Conservation (phyloP, 805 yeast species). For the Vanderwaltozyma tropicalis region DNA sequence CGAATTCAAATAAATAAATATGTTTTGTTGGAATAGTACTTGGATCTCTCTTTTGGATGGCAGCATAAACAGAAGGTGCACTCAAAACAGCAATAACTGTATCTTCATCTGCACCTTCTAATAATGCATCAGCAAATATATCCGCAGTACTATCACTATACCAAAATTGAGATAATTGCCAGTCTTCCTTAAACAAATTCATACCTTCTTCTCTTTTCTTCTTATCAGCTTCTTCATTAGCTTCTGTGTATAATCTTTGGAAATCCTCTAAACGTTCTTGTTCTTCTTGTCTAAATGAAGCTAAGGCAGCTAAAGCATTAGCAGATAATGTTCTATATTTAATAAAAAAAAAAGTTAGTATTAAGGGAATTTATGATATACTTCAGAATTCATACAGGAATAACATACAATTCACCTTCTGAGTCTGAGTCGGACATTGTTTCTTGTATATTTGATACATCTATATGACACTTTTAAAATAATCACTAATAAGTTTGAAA, state of each 20-base stretch:
- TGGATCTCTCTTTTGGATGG: constrained; percentile 46
- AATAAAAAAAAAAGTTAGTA: not conserved
- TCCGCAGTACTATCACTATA: constrained; percentile 67
- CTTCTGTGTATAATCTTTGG: constrained; percentile 40
- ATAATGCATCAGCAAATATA: constrained; percentile 53
- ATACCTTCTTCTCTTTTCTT: constrained; percentile 39
- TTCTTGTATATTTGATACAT: not conserved
- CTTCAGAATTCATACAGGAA: not conserved
- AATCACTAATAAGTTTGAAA: too few relatives aligned
- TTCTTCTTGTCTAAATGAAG: constrained; percentile 61
- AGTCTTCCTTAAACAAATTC: constrained; percentile 75
- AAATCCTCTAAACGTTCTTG: constrained; percentile 45
- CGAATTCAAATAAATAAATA: constrained; percentile 70
- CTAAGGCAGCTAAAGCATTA: constrained; percentile 42
- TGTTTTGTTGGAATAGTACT: constrained; percentile 51
- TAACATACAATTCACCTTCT: constrained; percentile 16
- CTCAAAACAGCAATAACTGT: constrained; percentile 69
- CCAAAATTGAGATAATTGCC: constrained; percentile 95
- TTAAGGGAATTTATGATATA: not conserved
- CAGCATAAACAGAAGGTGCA: constrained; percentile 91
- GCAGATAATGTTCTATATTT: constrained; percentile 31
- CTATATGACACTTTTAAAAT: too few relatives aligned
- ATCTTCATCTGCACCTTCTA: constrained; percentile 64
- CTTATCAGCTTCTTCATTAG: constrained; percentile 39
- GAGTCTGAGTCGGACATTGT: constrained; percentile 17